These are phyloP conservation scores for Linum lewisii DNA, from an alignment of 345 rosid species.

Conservation along the genomic window DNA sequence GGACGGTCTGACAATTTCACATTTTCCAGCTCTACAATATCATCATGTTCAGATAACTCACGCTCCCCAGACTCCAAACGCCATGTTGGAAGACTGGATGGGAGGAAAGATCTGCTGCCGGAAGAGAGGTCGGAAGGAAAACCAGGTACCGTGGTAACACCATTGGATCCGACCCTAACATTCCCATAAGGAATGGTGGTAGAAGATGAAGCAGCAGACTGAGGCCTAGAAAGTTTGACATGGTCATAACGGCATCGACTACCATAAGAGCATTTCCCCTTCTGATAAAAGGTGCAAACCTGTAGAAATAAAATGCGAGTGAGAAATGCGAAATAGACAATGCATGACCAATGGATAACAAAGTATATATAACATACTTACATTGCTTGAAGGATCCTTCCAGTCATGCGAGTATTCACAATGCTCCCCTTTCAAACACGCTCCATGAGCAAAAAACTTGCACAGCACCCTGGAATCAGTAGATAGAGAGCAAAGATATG, in stretches of 20 bases:
- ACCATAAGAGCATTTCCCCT: conserved; percentile 72
- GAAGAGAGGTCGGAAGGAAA: conserved; percentile 31
- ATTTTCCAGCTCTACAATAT: conserved; percentile 26
- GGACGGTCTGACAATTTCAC: conserved; percentile 47
- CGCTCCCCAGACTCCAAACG: conserved; percentile 24
- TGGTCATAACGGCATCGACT: conserved; percentile 86
- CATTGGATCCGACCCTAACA: conserved; percentile 19
- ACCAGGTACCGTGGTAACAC: conserved; percentile 14
- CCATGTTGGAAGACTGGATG: conserved; percentile 33
- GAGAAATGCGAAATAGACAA: not conserved
- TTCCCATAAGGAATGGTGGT: conserved; percentile 24
- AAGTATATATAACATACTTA: conserved; percentile 16
- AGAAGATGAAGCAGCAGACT: conserved; percentile 48
- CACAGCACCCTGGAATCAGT: conserved; percentile 43
- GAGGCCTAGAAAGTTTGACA: conserved; percentile 35
- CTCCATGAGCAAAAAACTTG: conserved; percentile 87
- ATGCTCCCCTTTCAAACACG: conserved; percentile 85
- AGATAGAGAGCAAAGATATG: not conserved
- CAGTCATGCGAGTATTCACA: conserved; percentile 88
- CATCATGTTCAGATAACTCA: conserved; percentile 26
- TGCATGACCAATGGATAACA: not conserved
- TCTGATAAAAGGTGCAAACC: conserved; percentile 91
- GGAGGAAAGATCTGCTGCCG: conserved; percentile 22
- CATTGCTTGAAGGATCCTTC: conserved; percentile 57
- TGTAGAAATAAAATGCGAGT: conserved; percentile 17